These are phyloP conservation scores for Beauveria varroae DNA, from an alignment of 2,329 filamentous ascomycete species.

Conservation along the genomic window DNA sequence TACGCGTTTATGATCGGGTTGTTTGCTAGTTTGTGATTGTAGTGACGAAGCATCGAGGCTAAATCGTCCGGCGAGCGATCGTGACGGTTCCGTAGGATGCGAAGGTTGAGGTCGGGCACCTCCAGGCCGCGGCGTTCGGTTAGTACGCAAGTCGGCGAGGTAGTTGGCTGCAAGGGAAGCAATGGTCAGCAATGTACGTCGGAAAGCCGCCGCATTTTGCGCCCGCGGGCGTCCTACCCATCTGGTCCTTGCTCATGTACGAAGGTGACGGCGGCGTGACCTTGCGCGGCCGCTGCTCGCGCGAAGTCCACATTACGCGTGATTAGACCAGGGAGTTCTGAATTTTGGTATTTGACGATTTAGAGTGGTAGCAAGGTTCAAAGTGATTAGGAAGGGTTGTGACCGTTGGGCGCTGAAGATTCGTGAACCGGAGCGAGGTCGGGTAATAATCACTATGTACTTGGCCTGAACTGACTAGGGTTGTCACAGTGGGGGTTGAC, in stretches of 20 bases:
- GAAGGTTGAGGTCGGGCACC: constrained; percentile 59
- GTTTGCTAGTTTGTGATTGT: constrained; percentile 15
- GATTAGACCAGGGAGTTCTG: constrained; percentile 20
- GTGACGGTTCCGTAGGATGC: constrained; percentile 23
- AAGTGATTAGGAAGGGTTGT: neutral
- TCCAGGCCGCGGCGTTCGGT: constrained; percentile 58
- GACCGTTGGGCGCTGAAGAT: constrained; percentile 7
- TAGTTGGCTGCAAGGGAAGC: constrained; percentile 50
- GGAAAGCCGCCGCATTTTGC: constrained; percentile 2
- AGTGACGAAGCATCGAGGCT: constrained; percentile 25
- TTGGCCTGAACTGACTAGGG: neutral
- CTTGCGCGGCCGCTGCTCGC: constrained; percentile 38
- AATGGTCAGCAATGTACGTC: constrained; percentile 14
- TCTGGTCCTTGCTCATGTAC: constrained; percentile 62
- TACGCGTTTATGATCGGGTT: constrained; percentile 19
- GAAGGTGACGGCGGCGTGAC: constrained; percentile 53
- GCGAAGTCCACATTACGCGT: constrained; percentile 23
- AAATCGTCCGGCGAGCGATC: constrained; percentile 23
- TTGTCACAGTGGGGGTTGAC: constrained; percentile 18
- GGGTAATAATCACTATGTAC: constrained; percentile 5
- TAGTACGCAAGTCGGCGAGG: constrained; percentile 62
- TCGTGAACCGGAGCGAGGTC: constrained; percentile 6
- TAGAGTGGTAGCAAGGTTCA: constrained; percentile 4
- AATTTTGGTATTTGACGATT: no score
- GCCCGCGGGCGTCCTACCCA: constrained; percentile 38